Conservation (phyloP, 2,329 filamentous ascomycete species). For the Aureobasidium sp. region DNA sequence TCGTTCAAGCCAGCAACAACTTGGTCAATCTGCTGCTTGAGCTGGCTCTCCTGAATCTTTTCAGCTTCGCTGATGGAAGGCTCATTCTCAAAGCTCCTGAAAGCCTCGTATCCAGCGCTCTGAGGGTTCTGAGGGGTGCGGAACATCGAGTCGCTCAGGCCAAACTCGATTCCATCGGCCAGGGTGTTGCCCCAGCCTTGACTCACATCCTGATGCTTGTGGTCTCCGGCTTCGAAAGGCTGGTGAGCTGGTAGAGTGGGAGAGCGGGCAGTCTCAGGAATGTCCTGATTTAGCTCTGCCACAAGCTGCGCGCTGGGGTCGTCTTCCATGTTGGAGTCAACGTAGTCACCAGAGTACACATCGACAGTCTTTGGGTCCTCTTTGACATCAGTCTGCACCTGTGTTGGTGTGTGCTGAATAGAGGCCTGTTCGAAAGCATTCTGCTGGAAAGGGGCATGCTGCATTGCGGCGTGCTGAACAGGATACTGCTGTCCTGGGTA, state of each 20-base stretch:
- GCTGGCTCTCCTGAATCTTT: background rate
- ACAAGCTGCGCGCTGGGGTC: background rate
- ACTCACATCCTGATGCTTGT: background rate
- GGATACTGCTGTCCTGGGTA: background rate
- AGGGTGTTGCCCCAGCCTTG: background rate
- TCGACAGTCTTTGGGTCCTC: background rate
- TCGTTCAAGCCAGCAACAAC: background rate
- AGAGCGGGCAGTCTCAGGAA: background rate
- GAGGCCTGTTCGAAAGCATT: background rate
- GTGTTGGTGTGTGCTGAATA: background rate
- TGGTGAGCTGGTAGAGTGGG: background rate
- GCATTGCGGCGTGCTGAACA: background rate
- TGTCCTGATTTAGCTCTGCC: background rate
- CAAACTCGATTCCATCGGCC: background rate
- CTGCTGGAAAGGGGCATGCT: background rate
- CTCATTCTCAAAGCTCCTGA: background rate
- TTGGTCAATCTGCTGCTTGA: background rate
- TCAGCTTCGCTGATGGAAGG: background rate
- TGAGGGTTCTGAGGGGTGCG: background rate
- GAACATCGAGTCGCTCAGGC: background rate
- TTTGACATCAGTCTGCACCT: background rate
- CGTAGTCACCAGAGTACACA: background rate
- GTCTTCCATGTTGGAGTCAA: background rate
- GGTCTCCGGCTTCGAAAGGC: background rate
- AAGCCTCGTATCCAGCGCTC: background rate